A percentile compares a stretch with the other conserved stretches of the same genome.
These are phyloP conservation scores for Penicillium verrucosum DNA, from an alignment of 2,329 filamentous ascomycete genomes.

Conservation along the genomic window DNA sequence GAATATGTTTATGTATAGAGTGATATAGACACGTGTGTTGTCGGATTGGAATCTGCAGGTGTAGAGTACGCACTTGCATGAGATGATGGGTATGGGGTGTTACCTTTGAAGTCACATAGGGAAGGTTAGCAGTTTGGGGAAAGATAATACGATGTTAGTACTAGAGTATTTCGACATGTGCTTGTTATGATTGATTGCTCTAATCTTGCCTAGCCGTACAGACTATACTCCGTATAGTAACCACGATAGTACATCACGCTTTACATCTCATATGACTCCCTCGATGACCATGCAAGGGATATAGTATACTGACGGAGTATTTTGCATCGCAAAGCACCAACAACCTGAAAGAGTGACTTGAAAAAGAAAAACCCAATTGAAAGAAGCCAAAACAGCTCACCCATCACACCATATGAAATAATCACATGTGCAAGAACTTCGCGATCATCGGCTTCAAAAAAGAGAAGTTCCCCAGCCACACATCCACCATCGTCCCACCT, in stretches of 20 bases:
- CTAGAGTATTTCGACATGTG: neutral
- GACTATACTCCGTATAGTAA: neutral
- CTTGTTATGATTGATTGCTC: neutral
- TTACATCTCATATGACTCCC: neutral
- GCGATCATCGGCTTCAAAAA: neutral
- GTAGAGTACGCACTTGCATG: neutral
- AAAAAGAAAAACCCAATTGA: neutral
- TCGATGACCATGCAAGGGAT: neutral
- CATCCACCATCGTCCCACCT: neutral
- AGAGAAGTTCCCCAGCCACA: neutral
- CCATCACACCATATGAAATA: neutral
- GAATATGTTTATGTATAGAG: neutral
- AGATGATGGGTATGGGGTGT: neutral
- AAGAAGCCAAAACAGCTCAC: neutral
- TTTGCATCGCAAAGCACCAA: neutral
- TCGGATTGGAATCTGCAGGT: neutral
- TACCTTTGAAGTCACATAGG: neutral
- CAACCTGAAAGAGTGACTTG: neutral
- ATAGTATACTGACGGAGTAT: neutral
- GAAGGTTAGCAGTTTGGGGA: neutral
- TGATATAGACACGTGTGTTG: neutral
- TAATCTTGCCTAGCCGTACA: neutral
- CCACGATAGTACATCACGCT: neutral
- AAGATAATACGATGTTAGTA: neutral
- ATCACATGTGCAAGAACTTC: neutral